Evolutionary conservation across 257 asterid genomes (phyloP).

Genomic region (Lantana camara): DNA sequence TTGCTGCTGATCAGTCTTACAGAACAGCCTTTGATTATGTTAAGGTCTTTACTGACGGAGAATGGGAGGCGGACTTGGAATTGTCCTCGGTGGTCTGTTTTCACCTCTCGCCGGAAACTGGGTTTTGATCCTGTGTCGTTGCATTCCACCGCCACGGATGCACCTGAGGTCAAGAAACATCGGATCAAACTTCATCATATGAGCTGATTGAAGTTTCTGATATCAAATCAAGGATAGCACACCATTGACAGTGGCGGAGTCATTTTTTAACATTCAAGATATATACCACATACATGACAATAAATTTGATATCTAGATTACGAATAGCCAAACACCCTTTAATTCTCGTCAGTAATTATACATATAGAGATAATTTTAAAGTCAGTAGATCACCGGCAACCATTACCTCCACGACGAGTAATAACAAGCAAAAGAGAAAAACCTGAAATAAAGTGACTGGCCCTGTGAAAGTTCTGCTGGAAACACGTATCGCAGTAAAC

Average conservation of each 20-base stretch:
- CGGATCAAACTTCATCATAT: not conserved
- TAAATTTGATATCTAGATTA: too few relatives aligned
- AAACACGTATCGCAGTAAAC: constrained; percentile 79
- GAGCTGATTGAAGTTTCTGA: too few relatives aligned
- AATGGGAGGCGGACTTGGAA: constrained; percentile 69
- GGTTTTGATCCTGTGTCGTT: constrained; percentile 31
- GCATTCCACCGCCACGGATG: constrained; percentile 78
- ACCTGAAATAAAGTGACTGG: constrained; percentile 74
- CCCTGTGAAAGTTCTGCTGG: constrained; percentile 40
- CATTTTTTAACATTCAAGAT: too few relatives aligned
- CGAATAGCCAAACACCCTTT: too few relatives aligned
- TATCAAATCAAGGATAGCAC: too few relatives aligned
- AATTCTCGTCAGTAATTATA: too few relatives aligned
- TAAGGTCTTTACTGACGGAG: constrained; percentile 62
- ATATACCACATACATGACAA: too few relatives aligned
- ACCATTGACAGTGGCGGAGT: too few relatives aligned
- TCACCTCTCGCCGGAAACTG: constrained; percentile 48
- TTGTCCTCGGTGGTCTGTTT: constrained; percentile 69
- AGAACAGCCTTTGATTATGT: constrained; percentile 64
- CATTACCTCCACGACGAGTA: too few relatives aligned
- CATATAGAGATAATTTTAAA: too few relatives aligned
- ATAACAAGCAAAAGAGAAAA: not conserved
- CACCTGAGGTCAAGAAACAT: constrained; percentile 50
- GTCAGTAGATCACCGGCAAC: too few relatives aligned
- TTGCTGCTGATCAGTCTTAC: constrained; percentile 71